Evolutionary conservation across 306 rosid genomes (phyloP), one percentile per base, ranked within the genome.

Genomic region (Prunus padus): DNA sequence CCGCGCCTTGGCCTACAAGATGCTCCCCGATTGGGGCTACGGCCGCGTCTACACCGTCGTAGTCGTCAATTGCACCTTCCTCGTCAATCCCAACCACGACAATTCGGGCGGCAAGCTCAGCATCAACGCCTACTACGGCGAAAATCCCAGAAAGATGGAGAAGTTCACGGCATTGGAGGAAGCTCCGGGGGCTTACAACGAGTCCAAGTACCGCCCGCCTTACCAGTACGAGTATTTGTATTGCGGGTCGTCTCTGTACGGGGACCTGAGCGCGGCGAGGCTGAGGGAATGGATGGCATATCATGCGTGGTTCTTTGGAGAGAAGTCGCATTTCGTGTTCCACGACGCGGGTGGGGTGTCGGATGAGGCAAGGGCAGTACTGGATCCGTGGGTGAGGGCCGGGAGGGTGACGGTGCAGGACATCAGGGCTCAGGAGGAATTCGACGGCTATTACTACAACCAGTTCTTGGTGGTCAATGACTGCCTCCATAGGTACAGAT

Each of bases 11-110:
- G 84, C 84, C 31, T 84, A 67, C 33, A 84, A 80, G 59, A 76
- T 80, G 72, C 87, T 84, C 0, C 87, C 87, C 8, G 84, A 80
- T 19, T 84, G 87, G 87, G 87, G 87, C 47, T 84, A 84, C 47
- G 87, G 82, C 66, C 87, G 75, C 10, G 82, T 84, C 69, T 84
- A 84, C 79, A 80, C 87, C 25, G 84, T 77, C 54, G 82, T 84
- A 40, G 72, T 84, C 22, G 80, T 84, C 75, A 84, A 84, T 33
- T 84, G 87, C 76, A 84, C 84, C 0, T 84, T 84, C 69, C 82
- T 82, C 0, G 33, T 62, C 33, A 80, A 80, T 23, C 82, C 82
- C 8, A 84, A 84, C 30, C 26, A 25, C 11, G 82, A 83, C 57
- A 80, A 84, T 57, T 37, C 60, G 9, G 87, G 84, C 14, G 82